Conservation (phyloP, 257 asterid species). For the Anisodus tanguticus region DNA sequence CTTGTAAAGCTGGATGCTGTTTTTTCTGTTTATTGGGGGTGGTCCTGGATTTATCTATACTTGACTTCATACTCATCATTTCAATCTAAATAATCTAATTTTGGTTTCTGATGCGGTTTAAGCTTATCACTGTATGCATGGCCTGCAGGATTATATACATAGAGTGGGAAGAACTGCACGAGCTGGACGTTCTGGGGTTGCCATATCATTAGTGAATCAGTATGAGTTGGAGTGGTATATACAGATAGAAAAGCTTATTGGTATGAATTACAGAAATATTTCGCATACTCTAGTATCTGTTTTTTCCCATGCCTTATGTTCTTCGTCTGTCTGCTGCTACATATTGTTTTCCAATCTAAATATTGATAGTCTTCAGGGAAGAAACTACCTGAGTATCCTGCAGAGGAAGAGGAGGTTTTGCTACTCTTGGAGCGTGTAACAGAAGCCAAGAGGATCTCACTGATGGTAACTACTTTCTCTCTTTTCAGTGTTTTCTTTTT, state of each 20-base stretch:
- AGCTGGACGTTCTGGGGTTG: slow-evolving; percentile 94
- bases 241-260: slow-evolving; percentile 83
- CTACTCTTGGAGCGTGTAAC: slow-evolving; percentile 64
- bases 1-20: not conserved
- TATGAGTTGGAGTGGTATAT: slow-evolving; percentile 88
- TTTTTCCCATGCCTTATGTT: not conserved
- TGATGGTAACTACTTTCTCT: slow-evolving; percentile 48
- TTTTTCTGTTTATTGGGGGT: not conserved
- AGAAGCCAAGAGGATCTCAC: slow-evolving; percentile 83
- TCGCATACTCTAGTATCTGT: not conserved
- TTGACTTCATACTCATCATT: not conserved
- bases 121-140: slow-evolving; percentile 23
- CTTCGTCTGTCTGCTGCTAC: not conserved
- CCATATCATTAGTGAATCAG: slow-evolving; percentile 81
- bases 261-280: slow-evolving; percentile 42
- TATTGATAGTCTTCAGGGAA: slow-evolving; percentile 52
- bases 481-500: not conserved
- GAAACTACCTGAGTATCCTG: slow-evolving; percentile 71
- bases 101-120: not conserved
- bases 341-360: not conserved
- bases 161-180: slow-evolving; percentile 98
- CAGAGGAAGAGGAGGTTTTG: slow-evolving; percentile 80
- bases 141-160: slow-evolving; percentile 85
- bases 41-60: not conserved
- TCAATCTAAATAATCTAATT: not conserved